A percentile compares a stretch with the other conserved stretches of the same genome.
These are phyloP conservation scores for Phoma herbarum DNA, from an alignment of 2,329 filamentous ascomycete species.

Conservation along the genomic window DNA sequence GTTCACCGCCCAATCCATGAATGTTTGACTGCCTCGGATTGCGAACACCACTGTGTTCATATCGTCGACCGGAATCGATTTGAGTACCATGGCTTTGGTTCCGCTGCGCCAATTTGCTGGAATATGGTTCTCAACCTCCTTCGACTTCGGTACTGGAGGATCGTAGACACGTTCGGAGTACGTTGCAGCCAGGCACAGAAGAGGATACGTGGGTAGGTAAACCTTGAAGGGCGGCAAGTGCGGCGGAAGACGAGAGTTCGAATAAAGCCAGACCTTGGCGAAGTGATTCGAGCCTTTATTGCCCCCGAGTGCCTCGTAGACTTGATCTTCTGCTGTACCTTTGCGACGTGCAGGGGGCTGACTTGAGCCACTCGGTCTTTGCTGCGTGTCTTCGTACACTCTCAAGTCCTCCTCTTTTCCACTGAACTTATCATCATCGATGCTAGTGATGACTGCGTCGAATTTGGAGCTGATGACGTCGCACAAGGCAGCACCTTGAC, in stretches of 20 bases:
- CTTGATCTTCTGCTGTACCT: constrained; percentile 24
- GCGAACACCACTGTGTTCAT: constrained; percentile 83
- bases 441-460: constrained; percentile 73
- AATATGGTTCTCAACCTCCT: constrained; percentile 74
- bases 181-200: constrained; percentile 79
- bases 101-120: constrained; percentile 75
- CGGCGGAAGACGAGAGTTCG: constrained; percentile 76
- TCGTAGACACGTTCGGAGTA: constrained; percentile 80
- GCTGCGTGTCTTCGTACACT: constrained; percentile 30
- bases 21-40: constrained; percentile 79
- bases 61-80: constrained; percentile 79
- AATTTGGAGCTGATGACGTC: constrained; percentile 71
- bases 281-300: constrained; percentile 58
- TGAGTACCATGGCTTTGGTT: constrained; percentile 87
- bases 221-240: constrained; percentile 73
- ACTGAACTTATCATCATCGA: constrained; percentile 69
- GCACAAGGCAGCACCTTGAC: constrained; percentile 57
- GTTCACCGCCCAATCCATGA: constrained; percentile 89
- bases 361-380: constrained; percentile 27
- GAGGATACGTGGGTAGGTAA: constrained; percentile 78
- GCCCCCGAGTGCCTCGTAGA: constrained; percentile 25
- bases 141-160: constrained; percentile 59
- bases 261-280: constrained; percentile 79
- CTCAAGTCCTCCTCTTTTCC: constrained; percentile 63
- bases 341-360: constrained; percentile 26